Conservation (phyloP, 176 grass and related monocot species). For the Avena atlantica region DNA sequence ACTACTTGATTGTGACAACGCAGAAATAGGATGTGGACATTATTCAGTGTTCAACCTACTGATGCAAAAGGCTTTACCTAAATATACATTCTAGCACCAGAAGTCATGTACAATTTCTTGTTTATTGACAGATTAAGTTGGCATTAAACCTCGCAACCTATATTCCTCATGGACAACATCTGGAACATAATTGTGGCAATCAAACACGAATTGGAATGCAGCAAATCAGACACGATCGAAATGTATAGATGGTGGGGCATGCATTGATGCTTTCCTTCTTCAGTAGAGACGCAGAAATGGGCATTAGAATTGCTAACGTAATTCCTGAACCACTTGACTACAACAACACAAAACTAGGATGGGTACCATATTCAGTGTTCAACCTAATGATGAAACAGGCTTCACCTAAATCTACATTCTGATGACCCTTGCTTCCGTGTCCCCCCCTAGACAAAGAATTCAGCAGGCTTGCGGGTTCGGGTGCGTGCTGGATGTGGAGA, state of each 20-base stretch:
- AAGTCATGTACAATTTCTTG: too few relatives aligned
- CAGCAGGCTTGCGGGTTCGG: too few relatives aligned
- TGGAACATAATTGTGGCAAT: conserved; percentile 26
- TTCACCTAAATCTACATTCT: background rate
- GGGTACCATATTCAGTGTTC: background rate
- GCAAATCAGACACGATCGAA: background rate
- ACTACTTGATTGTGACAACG: background rate
- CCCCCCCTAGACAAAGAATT: too few relatives aligned
- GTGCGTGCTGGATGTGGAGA: too few relatives aligned
- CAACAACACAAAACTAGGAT: background rate
- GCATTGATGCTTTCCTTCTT: background rate
- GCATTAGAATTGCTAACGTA: background rate
- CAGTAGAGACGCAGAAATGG: background rate
- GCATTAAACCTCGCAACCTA: too few relatives aligned
- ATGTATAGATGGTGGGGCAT: background rate
- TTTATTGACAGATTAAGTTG: too few relatives aligned
- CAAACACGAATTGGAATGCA: background rate
- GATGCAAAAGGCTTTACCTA: background rate
- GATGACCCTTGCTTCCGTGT: too few relatives aligned
- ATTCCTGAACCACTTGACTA: background rate
- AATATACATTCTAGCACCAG: background rate
- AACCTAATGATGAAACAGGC: background rate
- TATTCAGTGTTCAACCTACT: background rate
- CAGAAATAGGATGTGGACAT: background rate
- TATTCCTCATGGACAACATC: conserved; percentile 88